Conservation (phyloP, 768 basidiomycete species). For the Leucosporidium creatinivorum region DNA sequence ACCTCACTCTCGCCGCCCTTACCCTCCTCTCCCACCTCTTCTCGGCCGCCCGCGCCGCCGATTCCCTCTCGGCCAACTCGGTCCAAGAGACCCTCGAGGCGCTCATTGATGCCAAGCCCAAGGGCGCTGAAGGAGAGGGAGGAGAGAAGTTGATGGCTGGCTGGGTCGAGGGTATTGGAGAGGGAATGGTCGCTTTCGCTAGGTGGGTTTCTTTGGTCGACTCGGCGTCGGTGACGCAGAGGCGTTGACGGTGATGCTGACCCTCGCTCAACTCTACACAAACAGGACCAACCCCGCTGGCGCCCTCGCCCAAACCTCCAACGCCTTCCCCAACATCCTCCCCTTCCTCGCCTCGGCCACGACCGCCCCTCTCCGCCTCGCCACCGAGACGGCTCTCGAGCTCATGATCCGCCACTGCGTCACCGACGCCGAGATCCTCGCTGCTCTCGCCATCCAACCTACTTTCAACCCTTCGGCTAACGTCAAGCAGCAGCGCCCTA, state of each 20-base stretch:
- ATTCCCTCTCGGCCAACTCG: constrained; percentile 37
- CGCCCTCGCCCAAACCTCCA: constrained; percentile 9
- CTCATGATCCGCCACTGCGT: constrained; percentile 63
- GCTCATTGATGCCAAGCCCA: constrained; percentile 51
- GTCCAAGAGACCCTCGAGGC: constrained; percentile 56
- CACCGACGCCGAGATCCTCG: constrained; percentile 54
- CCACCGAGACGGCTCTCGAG: constrained; percentile 52
- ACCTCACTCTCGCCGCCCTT: constrained; percentile 80
- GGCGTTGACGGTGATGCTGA: too few relatives aligned
- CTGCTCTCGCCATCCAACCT: constrained; percentile 33
- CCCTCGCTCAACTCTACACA: background rate
- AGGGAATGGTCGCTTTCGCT: constrained; percentile 61
- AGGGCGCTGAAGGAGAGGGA: constrained; percentile 42
- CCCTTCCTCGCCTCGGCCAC: constrained; percentile 18
- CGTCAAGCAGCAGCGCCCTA: constrained; percentile 19
- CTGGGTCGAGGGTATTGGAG: constrained; percentile 72
- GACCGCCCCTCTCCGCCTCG: constrained; percentile 25
- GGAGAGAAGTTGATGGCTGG: constrained; percentile 62
- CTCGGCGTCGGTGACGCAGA: too few relatives aligned
- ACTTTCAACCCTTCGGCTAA: constrained; percentile 19
- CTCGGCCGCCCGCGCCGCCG: constrained; percentile 37
- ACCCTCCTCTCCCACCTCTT: constrained; percentile 78
- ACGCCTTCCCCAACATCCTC: constrained; percentile 22
- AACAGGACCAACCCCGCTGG: constrained; percentile 9
- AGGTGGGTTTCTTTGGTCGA: constrained; percentile 17